phyloP scores from a whole-genome alignment of 1,284 basidiomycete genomes.

The Phaffia rhodozyma region DNA sequence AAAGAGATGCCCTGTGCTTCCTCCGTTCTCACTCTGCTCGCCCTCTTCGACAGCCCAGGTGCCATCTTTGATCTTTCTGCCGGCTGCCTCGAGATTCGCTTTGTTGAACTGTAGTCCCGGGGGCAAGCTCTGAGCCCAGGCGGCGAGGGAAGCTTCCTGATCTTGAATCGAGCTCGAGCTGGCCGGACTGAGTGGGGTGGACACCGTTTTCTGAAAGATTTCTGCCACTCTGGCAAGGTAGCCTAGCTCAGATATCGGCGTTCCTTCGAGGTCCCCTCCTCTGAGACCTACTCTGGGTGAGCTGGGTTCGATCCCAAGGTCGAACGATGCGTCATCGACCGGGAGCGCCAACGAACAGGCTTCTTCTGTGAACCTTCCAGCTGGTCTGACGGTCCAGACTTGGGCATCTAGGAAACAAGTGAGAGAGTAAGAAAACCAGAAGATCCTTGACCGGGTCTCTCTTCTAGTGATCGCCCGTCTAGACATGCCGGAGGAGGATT shows the following conservation, averaged over 20 bases:
- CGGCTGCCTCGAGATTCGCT: slow-evolving; percentile 24
- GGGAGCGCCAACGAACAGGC: slow-evolving; percentile 16
- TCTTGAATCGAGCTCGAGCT: background rate
- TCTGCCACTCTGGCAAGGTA: slow-evolving; percentile 3
- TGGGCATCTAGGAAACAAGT: slow-evolving; percentile 9
- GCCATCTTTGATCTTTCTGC: slow-evolving; percentile 21
- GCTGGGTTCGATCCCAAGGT: background rate
- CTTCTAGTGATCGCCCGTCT: slow-evolving; percentile 1
- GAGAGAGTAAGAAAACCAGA: slow-evolving; percentile 13
- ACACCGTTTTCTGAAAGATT: slow-evolving; percentile 2
- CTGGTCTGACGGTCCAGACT: background rate
- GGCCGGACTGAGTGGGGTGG: background rate
- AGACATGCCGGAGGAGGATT: no score
- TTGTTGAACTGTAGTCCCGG: slow-evolving; percentile 24
- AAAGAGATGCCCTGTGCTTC: slow-evolving; percentile 24
- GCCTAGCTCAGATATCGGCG: slow-evolving; percentile 7
- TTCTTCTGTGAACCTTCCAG: slow-evolving; percentile 3
- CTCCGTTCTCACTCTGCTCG: background rate
- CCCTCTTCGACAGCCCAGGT: slow-evolving; percentile 11
- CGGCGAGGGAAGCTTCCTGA: slow-evolving; percentile 16
- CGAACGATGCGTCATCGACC: slow-evolving; percentile 12
- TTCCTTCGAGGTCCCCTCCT: background rate
- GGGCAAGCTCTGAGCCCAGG: slow-evolving; percentile 25
- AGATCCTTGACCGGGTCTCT: slow-evolving; percentile 12
- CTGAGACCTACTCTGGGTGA: background rate